Evolutionary conservation across 73 alveolate species (phyloP), one percentile per base, ranked within the genome.

Genomic region (Uronychia setigera): DNA sequence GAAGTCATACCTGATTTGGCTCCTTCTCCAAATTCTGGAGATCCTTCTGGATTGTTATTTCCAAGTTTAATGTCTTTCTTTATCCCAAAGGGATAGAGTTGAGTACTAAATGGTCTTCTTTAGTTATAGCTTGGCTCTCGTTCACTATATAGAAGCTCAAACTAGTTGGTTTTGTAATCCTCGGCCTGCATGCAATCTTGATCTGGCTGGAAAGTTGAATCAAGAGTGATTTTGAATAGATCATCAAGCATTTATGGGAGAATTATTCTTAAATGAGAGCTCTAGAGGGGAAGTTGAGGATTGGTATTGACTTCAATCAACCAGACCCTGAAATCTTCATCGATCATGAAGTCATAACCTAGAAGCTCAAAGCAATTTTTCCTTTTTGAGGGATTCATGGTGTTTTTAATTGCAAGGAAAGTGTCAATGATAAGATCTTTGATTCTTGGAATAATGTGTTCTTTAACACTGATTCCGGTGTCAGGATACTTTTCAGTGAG

Each of bases 171-270:
- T 60, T 58, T 33, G 33, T 32, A 29, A n/a, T n/a, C 32, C 33
- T 26, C 0, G 31, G n/a, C 67, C 34, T 81, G 46, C 26, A 74
- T 80, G 1, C 91, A 82, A 30, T 32, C 35, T 13, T 5, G 58
- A 19, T 46, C 58, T 19, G 87, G 88, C 1, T 76, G 31, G 58
- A 34, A 90, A 19, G 80, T 58, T 0, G 90, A 78, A 86, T 95
- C 99, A 46, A 95, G 80, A 0, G 94, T 88, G 32, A 95, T 76
- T 86, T 93, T 88, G 74, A 96, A 90, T 59, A 95, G 83, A 79
- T 96, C 98, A 75, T 95, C 97, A 60, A 96, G 88, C 99, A 96
- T 95, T 88, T 95, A 88, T 33, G 99, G 99, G 31, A 96, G 89
- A 77, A 96, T 76, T 35, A 88, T 86, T 32, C 83, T 81, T 30